These are phyloP conservation scores for Phycomyces blakesleeanus DNA, from an alignment of 192 early-diverging fungal genomes.

Conservation along the genomic window DNA sequence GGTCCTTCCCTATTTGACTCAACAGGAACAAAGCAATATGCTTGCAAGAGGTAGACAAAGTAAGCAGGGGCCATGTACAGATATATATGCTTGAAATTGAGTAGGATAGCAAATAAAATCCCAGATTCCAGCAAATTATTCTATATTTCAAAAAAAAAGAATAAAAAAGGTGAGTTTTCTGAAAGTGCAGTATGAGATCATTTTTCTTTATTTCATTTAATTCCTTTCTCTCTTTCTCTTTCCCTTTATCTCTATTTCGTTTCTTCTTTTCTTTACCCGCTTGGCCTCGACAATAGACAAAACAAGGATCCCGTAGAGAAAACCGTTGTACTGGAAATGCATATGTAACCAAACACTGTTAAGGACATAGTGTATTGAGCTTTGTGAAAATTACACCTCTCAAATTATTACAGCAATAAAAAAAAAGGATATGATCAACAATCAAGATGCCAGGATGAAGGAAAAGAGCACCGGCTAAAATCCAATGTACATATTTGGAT, in stretches of 20 bases:
- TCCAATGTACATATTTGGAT: conserved; percentile 27
- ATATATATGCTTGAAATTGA: conserved; percentile 99
- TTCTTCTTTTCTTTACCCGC: conserved; percentile 42
- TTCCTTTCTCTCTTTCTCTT: too few relatives aligned
- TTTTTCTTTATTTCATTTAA: too few relatives aligned
- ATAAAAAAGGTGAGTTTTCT: neutral
- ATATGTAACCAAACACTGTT: conserved; percentile 35
- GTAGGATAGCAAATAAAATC: conserved; percentile 75
- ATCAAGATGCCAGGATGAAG: conserved; percentile 72
- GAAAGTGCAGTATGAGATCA: too few relatives aligned
- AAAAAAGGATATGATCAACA: conserved; percentile 78
- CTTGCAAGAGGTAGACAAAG: conserved; percentile 81
- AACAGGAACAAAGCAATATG: conserved; percentile 64
- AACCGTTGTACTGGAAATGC: conserved; percentile 98
- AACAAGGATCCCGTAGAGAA: conserved; percentile 83
- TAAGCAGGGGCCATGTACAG: conserved; percentile 89
- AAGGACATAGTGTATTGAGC: conserved; percentile 5
- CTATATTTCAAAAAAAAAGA: conserved; percentile 28
- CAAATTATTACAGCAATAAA: neutral
- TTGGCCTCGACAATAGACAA: conserved; percentile 71
- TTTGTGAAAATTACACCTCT: neutral
- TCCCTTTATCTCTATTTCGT: too few relatives aligned
- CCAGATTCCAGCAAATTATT: conserved; percentile 62
- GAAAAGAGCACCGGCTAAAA: conserved; percentile 57
- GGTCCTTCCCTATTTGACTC: neutral